Base-by-base conservation (phyloP, 164 flowering plant genomes). In the Nymphaea thermarum region DNA sequence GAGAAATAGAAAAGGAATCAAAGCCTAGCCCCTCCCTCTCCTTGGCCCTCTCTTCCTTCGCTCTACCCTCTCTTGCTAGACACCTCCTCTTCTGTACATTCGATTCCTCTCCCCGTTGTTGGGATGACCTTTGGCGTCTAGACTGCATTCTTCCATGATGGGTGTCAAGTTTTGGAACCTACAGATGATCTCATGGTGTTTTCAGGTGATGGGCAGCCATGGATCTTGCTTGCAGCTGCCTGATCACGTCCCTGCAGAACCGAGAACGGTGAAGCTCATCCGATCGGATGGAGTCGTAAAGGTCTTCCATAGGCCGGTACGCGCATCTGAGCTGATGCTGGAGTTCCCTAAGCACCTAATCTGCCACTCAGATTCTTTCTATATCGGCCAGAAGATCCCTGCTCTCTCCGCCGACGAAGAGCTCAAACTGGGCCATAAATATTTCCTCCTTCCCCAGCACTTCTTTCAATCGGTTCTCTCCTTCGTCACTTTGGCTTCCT, bases 381-480 rank as follows among this genome's bases (percentile, higher is more conserved):
- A 77, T 79, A 86, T 88, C 16, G 94, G 94, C 6, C 85, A 82
- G 72, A 86, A 80, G 70, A 82, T 85, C 60, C 87, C 84, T 1
- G 62, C 86, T 16, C 76, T 88, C 4, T 81, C 87, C 11, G 75
- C 75, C 4, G 45, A 72, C 43, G 87, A 85, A 42, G 53, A 76
- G 68, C 94, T 88, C 69, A 79, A 80, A 66, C 82, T 78, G 2
- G 91, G 94, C 53, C 83, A 84, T 44, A 82, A 75, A 63, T 88
- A 88, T 77, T 86, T 88, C 60, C 87, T 88, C 67, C 86, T 86
- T 8, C 94, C 90, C 0, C 66, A 51, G 0, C 81, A 75, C 43
- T 78, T 78, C 70, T 88, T 88, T 74, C 84, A 86, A 43, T 77
- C 86, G 0, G 89, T 80, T 2, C 79, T 86, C 6, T 80, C 91